Conservation (phyloP, 805 yeast genomes). For the Priceomyces melissophilus region DNA sequence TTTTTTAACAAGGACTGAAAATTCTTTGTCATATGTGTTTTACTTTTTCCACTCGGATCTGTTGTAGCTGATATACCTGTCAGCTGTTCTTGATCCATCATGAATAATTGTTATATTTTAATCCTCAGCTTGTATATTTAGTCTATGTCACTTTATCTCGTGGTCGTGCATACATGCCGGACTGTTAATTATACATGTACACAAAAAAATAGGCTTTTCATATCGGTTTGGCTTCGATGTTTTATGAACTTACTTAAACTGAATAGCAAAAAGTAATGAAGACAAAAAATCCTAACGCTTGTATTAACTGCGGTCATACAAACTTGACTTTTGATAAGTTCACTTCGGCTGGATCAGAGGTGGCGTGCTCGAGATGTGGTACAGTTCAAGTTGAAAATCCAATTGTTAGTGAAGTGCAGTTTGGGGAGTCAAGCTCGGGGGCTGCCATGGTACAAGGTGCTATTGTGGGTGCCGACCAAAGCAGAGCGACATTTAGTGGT, state of each 20-base stretch:
- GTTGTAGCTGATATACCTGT: background rate
- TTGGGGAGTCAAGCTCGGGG: constrained; percentile 88
- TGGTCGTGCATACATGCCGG: constrained; percentile 1
- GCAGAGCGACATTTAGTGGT: constrained; percentile 64
- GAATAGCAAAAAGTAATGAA: too few species aligned
- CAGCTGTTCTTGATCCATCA: too few species aligned
- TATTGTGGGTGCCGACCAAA: constrained; percentile 84
- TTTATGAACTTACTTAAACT: background rate
- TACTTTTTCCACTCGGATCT: background rate
- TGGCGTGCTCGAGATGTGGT: constrained; percentile 83
- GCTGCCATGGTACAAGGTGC: constrained; percentile 96
- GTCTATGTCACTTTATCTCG: too few species aligned
- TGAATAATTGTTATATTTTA: too few species aligned
- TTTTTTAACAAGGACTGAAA: too few species aligned
- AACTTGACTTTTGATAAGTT: constrained; percentile 19
- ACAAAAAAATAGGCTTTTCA: background rate
- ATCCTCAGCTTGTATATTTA: too few species aligned
- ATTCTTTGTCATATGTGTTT: background rate
- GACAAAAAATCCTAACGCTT: constrained; percentile 9
- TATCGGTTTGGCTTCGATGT: background rate
- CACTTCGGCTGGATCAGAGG: constrained; percentile 54
- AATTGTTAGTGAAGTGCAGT: constrained; percentile 91
- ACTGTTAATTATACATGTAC: background rate
- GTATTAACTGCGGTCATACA: constrained; percentile 25
- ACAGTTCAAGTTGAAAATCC: constrained; percentile 87